phyloP scores from a whole-genome alignment of 345 rosid genomes.

The Euphorbia lathyris region DNA sequence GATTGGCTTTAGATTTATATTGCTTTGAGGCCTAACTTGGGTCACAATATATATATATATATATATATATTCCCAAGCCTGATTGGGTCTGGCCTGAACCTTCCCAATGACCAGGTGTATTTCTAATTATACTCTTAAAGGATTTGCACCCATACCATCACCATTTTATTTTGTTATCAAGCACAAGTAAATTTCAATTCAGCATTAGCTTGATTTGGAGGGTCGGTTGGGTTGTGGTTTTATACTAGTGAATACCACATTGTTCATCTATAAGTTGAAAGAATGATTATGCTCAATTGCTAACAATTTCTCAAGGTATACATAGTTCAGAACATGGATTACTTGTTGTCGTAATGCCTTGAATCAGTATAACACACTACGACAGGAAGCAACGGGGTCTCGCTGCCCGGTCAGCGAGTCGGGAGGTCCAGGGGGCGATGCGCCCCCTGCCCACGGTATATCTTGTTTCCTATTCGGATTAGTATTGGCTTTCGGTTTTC shows the following conservation, averaged over 20 bases:
- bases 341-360: too few relatives aligned
- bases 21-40: not conserved
- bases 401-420: too few relatives aligned
- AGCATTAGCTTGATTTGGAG: not conserved
- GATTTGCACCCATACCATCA: slow-evolving; percentile 1
- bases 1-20: not conserved
- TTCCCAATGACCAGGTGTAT: not conserved
- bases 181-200: not conserved
- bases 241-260: not conserved
- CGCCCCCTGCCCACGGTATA: too few relatives aligned
- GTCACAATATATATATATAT: not conserved
- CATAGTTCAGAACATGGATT: not conserved
- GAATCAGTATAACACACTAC: too few relatives aligned
- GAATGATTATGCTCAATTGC: not conserved
- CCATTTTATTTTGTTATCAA: not conserved
- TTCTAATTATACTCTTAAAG: not conserved
- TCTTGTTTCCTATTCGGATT: too few relatives aligned
- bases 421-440: too few relatives aligned
- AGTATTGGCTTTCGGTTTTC: too few relatives aligned
- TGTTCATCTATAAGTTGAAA: not conserved
- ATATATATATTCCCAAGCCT: not conserved
- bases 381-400: too few relatives aligned
- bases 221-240: slow-evolving; percentile 6
- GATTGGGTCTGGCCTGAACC: not conserved
- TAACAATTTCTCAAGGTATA: not conserved